phyloP scores from a whole-genome alignment of 768 basidiomycete species.

The Termitomyces sp. region DNA sequence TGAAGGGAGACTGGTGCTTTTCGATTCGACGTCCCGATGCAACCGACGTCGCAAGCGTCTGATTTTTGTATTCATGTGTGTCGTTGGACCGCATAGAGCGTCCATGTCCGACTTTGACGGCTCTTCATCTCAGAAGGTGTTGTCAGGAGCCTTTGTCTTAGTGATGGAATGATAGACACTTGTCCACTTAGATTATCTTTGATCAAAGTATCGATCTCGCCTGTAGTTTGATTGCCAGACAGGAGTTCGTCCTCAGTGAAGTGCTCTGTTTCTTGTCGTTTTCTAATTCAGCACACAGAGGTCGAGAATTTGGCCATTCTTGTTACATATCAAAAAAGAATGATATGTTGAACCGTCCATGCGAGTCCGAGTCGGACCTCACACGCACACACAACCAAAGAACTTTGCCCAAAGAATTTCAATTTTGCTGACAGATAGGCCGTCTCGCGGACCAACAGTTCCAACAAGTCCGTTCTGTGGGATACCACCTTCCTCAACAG shows the following conservation, averaged over 20 bases:
- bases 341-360: neutral
- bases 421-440: conserved; percentile 5
- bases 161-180: conserved; percentile 13
- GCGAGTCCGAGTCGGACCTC: conserved; percentile 11
- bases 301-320: neutral
- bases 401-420: neutral
- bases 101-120: conserved; percentile 10
- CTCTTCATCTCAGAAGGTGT: conserved; percentile 4
- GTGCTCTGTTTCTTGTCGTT: neutral
- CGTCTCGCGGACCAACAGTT: conserved; percentile 3
- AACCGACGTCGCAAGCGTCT: conserved; percentile 6
- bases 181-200: conserved; percentile 1
- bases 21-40: neutral
- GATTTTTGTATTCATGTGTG: neutral
- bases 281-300: conserved; percentile 1
- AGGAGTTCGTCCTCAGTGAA: neutral
- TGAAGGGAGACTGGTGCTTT: conserved; percentile 2
- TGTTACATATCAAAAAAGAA: neutral
- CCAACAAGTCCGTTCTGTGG: conserved; percentile 1
- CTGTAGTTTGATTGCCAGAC: conserved; percentile 10
- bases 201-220: conserved; percentile 5
- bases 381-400: neutral
- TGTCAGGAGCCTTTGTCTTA: conserved; percentile 5
- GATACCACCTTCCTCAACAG: conserved; percentile 6
- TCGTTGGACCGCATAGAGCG: neutral